Evolutionary conservation across 2,329 filamentous ascomycete species (phyloP), one percentile per base, ranked within the genome.

Genomic region (Aspergillus sp.): DNA sequence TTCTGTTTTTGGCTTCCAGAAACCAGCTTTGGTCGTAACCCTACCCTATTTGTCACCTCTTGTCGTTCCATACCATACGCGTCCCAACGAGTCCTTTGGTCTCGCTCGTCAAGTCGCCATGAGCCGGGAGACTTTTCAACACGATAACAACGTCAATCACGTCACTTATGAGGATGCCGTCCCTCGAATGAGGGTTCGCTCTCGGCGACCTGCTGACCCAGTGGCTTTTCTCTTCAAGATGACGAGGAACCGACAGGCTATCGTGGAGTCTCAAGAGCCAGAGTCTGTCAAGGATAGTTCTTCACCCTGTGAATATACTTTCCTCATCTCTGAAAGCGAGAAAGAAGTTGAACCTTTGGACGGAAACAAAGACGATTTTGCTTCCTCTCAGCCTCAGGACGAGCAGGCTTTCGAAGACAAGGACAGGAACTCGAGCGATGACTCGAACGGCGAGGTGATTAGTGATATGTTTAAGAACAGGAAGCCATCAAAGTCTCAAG

Each of bases 181-280:
- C 17, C 19, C 7, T 20, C 7, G 7, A 12, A 39, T 39, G 37
- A 39, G 17, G 17, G 7, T 39, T 19, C 15, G 37, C 19, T 39
- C 17, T 20, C 37, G 17, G 10, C 15, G 15, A 19, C 10, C 15
- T 12, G 9, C 19, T 12, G 17, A 13, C 20, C 17, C 50, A 13
- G 10, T 43, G 13, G n/a, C 48, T 20, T n/a, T 50, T 38, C 41
- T 53, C 39, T 58, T 60, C 52, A 57, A 53, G 43, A 42, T 60
- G 25, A 54, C 46, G 41, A 54, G 48, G 47, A 56, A 46, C 30
- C 45, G 44, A 33, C 50, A 43, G 22, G 49, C 52, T 5, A 46
- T 58, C 12, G 6, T 35, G 33, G 46, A 35, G 4, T 48, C 27
- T 37, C 33, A 17, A 7, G 7, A 35, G n/a, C 33, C 13, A 5